Conservation (phyloP, 1,284 basidiomycete species). For the Ganoderma multipileum region DNA sequence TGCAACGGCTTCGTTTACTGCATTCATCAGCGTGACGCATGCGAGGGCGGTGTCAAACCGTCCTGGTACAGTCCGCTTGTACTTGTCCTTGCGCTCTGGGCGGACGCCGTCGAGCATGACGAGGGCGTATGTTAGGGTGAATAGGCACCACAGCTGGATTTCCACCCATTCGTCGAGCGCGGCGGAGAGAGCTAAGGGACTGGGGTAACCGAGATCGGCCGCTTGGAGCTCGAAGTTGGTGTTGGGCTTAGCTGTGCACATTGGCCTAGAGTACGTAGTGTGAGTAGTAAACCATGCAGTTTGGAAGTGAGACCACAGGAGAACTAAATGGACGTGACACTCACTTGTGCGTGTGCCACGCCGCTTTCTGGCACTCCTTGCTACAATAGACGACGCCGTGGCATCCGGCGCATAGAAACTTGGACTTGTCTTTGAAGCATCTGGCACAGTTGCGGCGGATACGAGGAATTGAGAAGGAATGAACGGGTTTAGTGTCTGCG, state of each 20-base stretch:
- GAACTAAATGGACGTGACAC: not conserved
- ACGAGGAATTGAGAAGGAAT: not conserved
- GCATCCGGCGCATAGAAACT: constrained; percentile 8
- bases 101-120: not conserved
- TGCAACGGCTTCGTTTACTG: too few species aligned
- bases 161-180: not conserved
- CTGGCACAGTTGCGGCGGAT: not conserved
- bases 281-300: not conserved
- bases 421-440: not conserved
- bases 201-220: not conserved
- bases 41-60: too few species aligned
- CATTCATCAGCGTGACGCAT: too few species aligned
- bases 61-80: too few species aligned
- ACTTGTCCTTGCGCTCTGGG: too few species aligned
- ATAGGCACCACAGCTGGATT: not conserved
- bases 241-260: not conserved
- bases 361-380: constrained; percentile 17
- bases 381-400: constrained; percentile 10
- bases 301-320: not conserved
- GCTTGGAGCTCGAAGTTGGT: not conserved
- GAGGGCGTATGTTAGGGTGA: not conserved
- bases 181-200: not conserved
- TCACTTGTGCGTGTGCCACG: constrained; percentile 15
- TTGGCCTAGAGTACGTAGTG: not conserved
- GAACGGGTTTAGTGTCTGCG: not conserved